A percentile compares a stretch with the other conserved stretches of the same genome.
phyloP scores from a whole-genome alignment of 2,329 filamentous ascomycete genomes.

The Trichoderma lentiforme region DNA sequence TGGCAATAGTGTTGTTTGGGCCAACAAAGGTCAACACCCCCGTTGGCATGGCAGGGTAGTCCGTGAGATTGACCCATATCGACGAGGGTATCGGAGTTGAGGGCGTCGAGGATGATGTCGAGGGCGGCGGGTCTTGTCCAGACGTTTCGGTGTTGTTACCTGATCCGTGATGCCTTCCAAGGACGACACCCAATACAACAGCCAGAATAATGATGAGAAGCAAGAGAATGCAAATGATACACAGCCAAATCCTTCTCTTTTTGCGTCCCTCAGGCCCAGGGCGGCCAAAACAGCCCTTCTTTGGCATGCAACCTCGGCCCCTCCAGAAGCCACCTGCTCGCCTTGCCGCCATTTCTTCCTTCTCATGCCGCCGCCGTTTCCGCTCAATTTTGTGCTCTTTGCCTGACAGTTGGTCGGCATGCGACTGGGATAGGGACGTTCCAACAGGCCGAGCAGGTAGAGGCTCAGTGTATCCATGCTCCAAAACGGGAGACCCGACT shows the following conservation, averaged over 20 bases:
- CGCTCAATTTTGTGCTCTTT: slow-evolving; percentile 47
- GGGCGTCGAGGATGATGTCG: not conserved
- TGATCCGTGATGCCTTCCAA: slow-evolving; percentile 36
- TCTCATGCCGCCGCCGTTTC: slow-evolving; percentile 56
- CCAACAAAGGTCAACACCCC: slow-evolving; percentile 77
- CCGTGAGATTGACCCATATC: slow-evolving; percentile 79
- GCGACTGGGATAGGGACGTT: slow-evolving; percentile 45
- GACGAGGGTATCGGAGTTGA: slow-evolving; percentile 25
- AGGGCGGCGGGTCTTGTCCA: not conserved
- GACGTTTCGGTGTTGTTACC: slow-evolving; percentile 14
- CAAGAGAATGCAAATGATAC: slow-evolving; percentile 49
- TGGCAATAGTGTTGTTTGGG: slow-evolving; percentile 61
- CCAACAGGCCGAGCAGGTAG: slow-evolving; percentile 46
- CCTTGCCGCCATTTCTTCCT: slow-evolving; percentile 59
- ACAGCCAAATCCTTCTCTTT: slow-evolving; percentile 58
- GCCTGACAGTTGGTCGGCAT: slow-evolving; percentile 40
- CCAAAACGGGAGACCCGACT: not conserved
- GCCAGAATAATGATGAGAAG: slow-evolving; percentile 52
- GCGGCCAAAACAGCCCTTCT: slow-evolving; percentile 58
- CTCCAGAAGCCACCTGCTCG: slow-evolving; percentile 62
- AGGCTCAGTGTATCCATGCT: not conserved
- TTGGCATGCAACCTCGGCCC: slow-evolving; percentile 60
- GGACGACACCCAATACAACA: slow-evolving; percentile 55
- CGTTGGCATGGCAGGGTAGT: slow-evolving; percentile 81
- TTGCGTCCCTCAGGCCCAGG: slow-evolving; percentile 61